phyloP scores from a whole-genome alignment of 2,329 filamentous ascomycete genomes.

The Diaporthe caulivora region DNA sequence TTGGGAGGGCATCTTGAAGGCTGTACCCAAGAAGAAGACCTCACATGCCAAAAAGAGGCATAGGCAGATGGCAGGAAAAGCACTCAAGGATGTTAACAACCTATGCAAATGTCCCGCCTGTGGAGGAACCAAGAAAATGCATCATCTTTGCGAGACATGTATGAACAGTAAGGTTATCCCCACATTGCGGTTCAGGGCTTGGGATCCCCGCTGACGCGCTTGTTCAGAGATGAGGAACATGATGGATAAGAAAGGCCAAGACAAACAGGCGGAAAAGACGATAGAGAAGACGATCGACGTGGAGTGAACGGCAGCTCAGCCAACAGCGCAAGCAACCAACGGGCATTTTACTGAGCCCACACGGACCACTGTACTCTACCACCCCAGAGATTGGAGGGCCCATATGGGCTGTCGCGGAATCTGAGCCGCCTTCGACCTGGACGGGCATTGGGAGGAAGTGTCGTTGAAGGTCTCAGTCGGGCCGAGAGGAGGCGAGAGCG shows the following conservation, averaged over 20 bases:
- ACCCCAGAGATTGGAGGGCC: not conserved
- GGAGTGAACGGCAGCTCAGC: conserved; percentile 3
- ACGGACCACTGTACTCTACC: not conserved
- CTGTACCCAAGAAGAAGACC: conserved; percentile 98
- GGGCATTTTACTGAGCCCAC: not conserved
- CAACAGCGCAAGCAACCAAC: not conserved
- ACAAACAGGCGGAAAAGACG: conserved; percentile 32
- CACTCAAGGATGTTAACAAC: conserved; percentile 87
- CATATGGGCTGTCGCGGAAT: not conserved
- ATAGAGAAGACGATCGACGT: conserved; percentile 32
- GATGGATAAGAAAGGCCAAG: conserved; percentile 31
- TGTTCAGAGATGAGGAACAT: conserved; percentile 37
- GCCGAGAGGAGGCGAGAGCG: not conserved
- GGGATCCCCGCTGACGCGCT: conserved; percentile 23
- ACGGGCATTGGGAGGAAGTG: not conserved
- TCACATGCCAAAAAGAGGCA: conserved; percentile 96
- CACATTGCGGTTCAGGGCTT: too few species aligned
- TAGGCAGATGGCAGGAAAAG: conserved; percentile 96
- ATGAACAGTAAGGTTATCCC: conserved; percentile 75
- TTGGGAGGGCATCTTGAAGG: conserved; percentile 92
- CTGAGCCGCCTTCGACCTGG: not conserved
- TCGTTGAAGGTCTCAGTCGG: not conserved
- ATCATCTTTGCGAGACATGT: conserved; percentile 89
- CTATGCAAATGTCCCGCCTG: conserved; percentile 92
- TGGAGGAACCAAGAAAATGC: conserved; percentile 87